phyloP scores from a whole-genome alignment of 2,329 filamentous ascomycete genomes.

The Metarhizium anisopliae region DNA sequence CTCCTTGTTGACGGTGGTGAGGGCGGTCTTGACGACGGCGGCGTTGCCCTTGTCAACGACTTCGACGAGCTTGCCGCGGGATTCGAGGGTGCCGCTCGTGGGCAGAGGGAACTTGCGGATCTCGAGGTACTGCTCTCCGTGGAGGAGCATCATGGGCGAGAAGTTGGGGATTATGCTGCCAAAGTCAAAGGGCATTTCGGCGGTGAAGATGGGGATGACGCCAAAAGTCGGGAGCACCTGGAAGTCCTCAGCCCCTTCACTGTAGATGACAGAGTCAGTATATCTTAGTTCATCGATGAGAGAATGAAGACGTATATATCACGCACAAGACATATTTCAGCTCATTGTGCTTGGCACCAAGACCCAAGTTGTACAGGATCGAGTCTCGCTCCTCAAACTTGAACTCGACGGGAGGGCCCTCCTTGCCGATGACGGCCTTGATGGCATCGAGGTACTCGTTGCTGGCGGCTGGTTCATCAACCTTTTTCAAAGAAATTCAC shows the following conservation, averaged over 20 bases:
- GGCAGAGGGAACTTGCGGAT: constrained; percentile 87
- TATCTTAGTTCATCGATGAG: neutral
- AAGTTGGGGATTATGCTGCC: constrained; percentile 89
- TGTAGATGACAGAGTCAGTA: constrained; percentile 12
- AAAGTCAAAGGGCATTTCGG: constrained; percentile 69
- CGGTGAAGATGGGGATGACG: constrained; percentile 89
- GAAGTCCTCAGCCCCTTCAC: constrained; percentile 83
- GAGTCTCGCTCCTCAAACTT: constrained; percentile 78
- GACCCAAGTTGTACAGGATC: constrained; percentile 90
- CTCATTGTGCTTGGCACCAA: constrained; percentile 86
- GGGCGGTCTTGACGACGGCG: constrained; percentile 71
- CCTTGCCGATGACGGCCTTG: constrained; percentile 61
- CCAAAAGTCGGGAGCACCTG: constrained; percentile 92
- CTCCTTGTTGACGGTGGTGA: constrained; percentile 74
- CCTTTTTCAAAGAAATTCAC: constrained; percentile 13
- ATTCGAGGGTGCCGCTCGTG: constrained; percentile 68
- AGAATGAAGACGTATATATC: too few species aligned
- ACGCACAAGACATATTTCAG: constrained; percentile 70
- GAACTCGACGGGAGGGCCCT: constrained; percentile 66
- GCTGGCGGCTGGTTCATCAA: constrained; percentile 26
- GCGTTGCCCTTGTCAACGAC: constrained; percentile 93
- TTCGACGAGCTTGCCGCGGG: constrained; percentile 75
- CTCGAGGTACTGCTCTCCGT: constrained; percentile 98
- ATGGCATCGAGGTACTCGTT: constrained; percentile 68
- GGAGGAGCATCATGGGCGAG: constrained; percentile 95